A percentile compares a stretch with the other conserved stretches of the same genome.
Conservation (phyloP, 345 rosid species). For the Turritis glabra region DNA sequence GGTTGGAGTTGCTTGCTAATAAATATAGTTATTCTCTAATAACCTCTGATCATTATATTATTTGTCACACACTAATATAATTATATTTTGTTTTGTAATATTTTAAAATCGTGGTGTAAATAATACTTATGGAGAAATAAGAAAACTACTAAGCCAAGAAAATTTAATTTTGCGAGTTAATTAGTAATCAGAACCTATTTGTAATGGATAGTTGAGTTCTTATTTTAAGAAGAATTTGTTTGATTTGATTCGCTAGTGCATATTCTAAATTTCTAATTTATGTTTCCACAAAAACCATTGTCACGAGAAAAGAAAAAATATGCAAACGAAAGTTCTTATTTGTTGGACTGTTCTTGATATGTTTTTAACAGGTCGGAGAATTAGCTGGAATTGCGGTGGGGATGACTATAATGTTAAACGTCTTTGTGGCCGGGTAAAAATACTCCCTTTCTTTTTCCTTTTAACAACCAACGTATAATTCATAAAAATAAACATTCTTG, state of each 20-base stretch:
- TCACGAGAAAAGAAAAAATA: background rate
- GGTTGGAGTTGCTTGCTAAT: background rate
- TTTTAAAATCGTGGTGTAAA: background rate
- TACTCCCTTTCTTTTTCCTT: background rate
- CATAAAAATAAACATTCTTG: background rate
- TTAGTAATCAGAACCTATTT: background rate
- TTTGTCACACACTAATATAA: background rate
- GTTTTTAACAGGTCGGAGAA: constrained; percentile 39
- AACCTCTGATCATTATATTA: background rate
- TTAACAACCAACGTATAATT: background rate
- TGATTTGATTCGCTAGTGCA: background rate
- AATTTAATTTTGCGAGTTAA: background rate
- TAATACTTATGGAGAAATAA: background rate
- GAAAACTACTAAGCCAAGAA: background rate
- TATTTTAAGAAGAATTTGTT: background rate
- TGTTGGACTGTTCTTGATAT: background rate
- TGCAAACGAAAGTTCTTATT: background rate
- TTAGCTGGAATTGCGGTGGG: constrained; percentile 63
- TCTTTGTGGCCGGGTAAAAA: constrained; percentile 59
- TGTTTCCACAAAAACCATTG: background rate
- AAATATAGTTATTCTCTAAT: background rate
- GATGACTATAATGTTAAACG: constrained; percentile 62
- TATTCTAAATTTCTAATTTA: background rate
- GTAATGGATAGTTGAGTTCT: background rate
- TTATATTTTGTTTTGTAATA: background rate